Percentiles rank a stretch among this genome's conserved stretches.
Evolutionary conservation across 2,329 filamentous ascomycete species (phyloP).

Genomic region (Pseudocercospora vitis): DNA sequence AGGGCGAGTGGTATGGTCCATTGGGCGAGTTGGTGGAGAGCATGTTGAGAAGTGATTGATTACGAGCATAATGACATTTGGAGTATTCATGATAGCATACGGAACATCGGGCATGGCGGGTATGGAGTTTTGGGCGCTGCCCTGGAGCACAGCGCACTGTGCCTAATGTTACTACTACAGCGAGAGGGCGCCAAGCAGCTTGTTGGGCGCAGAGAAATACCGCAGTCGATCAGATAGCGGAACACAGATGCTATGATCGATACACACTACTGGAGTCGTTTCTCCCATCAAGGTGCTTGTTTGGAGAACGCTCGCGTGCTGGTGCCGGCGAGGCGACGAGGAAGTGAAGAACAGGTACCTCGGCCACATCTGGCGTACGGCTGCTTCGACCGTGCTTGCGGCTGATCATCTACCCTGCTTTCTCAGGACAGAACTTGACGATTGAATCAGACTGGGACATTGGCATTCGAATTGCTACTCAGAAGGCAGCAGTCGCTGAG

Average conservation of each 20-base stretch:
- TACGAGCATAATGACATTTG: slow-evolving; percentile 4
- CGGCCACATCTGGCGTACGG: no score
- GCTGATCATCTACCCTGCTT: no score
- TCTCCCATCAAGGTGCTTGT: no score
- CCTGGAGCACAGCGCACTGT: background rate
- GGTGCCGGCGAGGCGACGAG: no score
- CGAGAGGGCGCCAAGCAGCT: background rate
- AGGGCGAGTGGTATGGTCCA: slow-evolving; percentile 88
- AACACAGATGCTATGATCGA: background rate
- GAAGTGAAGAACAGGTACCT: no score
- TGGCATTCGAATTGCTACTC: background rate
- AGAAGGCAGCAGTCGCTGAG: background rate
- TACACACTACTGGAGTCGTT: no score
- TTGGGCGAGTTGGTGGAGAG: slow-evolving; percentile 94
- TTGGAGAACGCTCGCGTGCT: no score
- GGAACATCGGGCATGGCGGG: background rate
- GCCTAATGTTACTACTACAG: background rate
- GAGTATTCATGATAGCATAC: slow-evolving; percentile 6
- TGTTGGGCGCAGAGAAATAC: background rate
- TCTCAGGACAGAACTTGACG: no score
- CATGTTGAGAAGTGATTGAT: slow-evolving; percentile 87
- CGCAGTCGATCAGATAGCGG: background rate
- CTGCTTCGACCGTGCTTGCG: no score
- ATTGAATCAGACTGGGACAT: no score
- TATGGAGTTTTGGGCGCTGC: slow-evolving; percentile 1